Evolutionary conservation across 148 eudicot species (phyloP).

Genomic region (Hydrangea macrophylla): DNA sequence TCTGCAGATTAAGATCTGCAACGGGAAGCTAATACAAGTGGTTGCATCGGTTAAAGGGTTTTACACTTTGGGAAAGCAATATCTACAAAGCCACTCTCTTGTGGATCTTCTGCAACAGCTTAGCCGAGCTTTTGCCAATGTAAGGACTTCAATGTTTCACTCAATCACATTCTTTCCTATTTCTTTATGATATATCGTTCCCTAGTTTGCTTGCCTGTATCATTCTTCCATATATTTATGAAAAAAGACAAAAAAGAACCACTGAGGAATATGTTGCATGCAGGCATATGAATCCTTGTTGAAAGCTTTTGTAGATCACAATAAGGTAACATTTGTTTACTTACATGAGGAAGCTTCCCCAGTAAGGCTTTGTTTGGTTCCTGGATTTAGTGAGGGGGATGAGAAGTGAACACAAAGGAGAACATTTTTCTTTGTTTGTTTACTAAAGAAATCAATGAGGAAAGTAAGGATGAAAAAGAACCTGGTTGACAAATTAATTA

Average conservation of each 20-base stretch:
- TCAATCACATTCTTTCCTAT: background rate
- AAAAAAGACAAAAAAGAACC: background rate
- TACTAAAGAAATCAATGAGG: too few species aligned
- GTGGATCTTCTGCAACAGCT: conserved; percentile 97
- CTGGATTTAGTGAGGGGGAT: too few species aligned
- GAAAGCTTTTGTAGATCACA: conserved; percentile 90
- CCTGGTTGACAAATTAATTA: too few species aligned
- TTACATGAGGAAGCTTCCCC: conserved; percentile 1
- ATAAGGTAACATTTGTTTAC: conserved; percentile 59
- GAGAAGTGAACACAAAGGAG: too few species aligned
- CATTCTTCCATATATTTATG: background rate
- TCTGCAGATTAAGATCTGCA: conserved; percentile 92
- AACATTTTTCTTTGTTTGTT: too few species aligned
- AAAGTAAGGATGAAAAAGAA: too few species aligned
- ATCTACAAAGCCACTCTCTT: conserved; percentile 69
- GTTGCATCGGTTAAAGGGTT: conserved; percentile 85
- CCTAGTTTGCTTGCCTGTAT: background rate
- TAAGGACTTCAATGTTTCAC: too few species aligned
- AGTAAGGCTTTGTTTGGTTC: too few species aligned
- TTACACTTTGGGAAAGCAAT: conserved; percentile 79
- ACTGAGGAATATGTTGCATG: conserved; percentile 21
- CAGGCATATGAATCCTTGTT: conserved; percentile 91
- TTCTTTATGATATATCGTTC: background rate
- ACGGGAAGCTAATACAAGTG: conserved; percentile 81
- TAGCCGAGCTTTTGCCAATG: conserved; percentile 97